Base-by-base conservation (phyloP, 2,329 filamentous ascomycete species). In the Trichophyton equinum region DNA sequence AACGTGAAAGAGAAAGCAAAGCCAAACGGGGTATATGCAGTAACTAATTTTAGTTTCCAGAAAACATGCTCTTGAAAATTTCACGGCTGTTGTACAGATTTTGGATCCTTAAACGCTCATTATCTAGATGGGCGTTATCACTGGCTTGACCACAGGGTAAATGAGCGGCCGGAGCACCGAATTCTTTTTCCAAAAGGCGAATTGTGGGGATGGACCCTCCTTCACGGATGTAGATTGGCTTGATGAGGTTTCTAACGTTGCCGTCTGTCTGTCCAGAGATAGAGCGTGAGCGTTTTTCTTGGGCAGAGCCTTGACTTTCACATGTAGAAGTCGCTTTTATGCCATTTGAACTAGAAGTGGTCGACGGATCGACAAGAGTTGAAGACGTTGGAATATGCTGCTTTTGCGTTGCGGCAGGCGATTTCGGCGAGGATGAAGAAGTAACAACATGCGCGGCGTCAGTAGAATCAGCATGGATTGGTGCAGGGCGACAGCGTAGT, bases 121-220 rank as follows among this genome's bases (percentile, higher is more conserved):
- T 97, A 69, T 95, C 89, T 74, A 99, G 75, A 81, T 99, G 94
- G 18, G 92, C 94, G 58, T 86, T 86, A 70, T 99, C 94, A 67
- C 89, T 96, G 11, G 92, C 91, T 74, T 96, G 91, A 0, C 95
- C 95, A 69, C 91, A 96, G 0, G 94, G 95, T 38, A 99, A 75
- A 73, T 97, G 91, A 0, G 92, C 92, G 0, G 94, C 92, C 0
- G 91, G 91, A 0, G 94, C 94, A 2, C 82, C 81, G 70, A 97
- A 96, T 68, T 95, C 90, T 76, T 96, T 96, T 73, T 97, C 92
- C 42, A 97, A 72, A 70, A 97, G 97, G 4, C 94, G 80, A 61
- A 97, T 97, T 0, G 89, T 89, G 0, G 94, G 94, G 66, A 99
- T 99, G 0, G 88, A 95, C 4, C 94, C 94, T 11, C 94, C 94